Conservation (phyloP, 176 grass and related monocot genomes). For the Phoenix roebelenii region DNA sequence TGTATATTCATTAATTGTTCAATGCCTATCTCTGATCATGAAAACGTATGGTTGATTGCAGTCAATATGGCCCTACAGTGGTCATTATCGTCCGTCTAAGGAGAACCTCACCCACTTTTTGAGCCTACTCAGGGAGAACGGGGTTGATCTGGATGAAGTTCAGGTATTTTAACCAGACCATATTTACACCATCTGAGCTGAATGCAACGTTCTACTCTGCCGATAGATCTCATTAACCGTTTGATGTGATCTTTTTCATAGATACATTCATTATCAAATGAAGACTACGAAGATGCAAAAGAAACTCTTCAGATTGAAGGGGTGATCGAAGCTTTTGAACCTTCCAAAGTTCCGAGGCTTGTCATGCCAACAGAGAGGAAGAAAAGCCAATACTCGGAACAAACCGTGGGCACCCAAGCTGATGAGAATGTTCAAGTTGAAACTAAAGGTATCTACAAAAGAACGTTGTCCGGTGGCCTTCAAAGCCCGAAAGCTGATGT, state of each 20-base stretch:
- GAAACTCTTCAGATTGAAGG: constrained; percentile 6
- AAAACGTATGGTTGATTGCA: constrained; percentile 13
- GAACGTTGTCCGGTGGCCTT: constrained; percentile 77
- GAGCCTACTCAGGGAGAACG: constrained; percentile 54
- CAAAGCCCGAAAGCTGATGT: constrained; percentile 41
- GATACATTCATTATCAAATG: constrained; percentile 48
- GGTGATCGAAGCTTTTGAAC: background rate
- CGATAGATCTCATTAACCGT: background rate
- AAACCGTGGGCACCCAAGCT: background rate
- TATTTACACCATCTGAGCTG: too few species aligned
- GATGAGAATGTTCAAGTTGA: constrained; percentile 9
- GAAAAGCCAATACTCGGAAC: constrained; percentile 13
- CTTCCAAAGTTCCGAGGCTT: constrained; percentile 23
- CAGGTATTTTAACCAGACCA: constrained; percentile 28
- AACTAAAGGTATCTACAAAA: constrained; percentile 41
- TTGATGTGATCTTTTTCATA: constrained; percentile 11
- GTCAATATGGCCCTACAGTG: constrained; percentile 82
- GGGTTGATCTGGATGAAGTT: constrained; percentile 48
- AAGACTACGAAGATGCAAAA: constrained; percentile 53
- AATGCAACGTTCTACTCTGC: too few species aligned
- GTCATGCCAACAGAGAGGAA: constrained; percentile 11
- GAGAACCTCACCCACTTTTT: constrained; percentile 57
- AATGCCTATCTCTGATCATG: constrained; percentile 5
- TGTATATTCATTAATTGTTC: background rate
- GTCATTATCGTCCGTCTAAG: constrained; percentile 73